Evolutionary conservation across 2,329 filamentous ascomycete genomes (phyloP), one percentile per base, ranked within the genome.

Genomic region (Colletotrichum agaves): DNA sequence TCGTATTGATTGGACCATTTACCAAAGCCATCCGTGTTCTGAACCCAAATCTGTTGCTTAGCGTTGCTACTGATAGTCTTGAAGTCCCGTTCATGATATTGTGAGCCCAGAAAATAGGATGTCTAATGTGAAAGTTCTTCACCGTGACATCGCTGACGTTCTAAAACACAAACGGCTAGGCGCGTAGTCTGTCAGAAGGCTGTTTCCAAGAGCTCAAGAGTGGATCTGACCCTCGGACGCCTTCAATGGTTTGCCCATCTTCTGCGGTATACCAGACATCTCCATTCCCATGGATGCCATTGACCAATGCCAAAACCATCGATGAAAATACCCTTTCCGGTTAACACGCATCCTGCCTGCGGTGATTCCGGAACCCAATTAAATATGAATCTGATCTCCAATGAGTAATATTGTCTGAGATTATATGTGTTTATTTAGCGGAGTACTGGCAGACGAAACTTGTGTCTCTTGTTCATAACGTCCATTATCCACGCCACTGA

Each of bases 101-200:
- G 23, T 58, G 46, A n/a, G 55, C 41, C 55, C 55, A 58, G 55
- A 58, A 58, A 23, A 46, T 39, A 19, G 55, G 55, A n/a, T 44
- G 41, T 39, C 41, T 44, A 5, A 33, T 35, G 12, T 46, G n/a
- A n/a, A 46, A 57, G 55, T 57, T 57, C 39, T 27, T 43, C n/a
- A 44, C 37, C 7, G 55, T 31, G 15, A 57, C 55, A 33, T 57
- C 55, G 23, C 55, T 58, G n/a, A 58, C 55, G n/a, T 58, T 46
- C 41, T 39, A 58, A 21, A 58, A 46, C 10, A 58, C 37, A 17
- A 58, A 58, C 15, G 55, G 55, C 55, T 58, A 37, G 13, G 13
- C 11, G 15, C 15, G 35, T 3, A 33, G 17, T 13, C 8, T n/a
- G 11, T 0, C 10, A 50, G 31, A 19, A 31, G 12, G 15, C 23